phyloP scores from a whole-genome alignment of 306 rosid genomes.

The Quercus cerris region DNA sequence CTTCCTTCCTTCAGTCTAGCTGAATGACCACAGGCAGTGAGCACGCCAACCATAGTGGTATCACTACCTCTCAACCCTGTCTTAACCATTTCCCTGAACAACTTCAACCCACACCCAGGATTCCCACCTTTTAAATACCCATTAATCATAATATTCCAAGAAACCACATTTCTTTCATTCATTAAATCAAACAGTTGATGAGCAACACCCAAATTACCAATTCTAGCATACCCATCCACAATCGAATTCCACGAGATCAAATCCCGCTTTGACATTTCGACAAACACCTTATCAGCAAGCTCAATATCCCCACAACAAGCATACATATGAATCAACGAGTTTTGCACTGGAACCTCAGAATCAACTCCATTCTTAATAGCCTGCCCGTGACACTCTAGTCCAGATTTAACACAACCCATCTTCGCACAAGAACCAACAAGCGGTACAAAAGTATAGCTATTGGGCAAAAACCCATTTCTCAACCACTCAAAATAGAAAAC shows the following conservation, averaged over 20 bases:
- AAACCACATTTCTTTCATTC: slow-evolving; percentile 51
- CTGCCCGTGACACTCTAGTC: slow-evolving; percentile 54
- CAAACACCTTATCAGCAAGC: slow-evolving; percentile 49
- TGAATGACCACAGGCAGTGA: slow-evolving; percentile 59
- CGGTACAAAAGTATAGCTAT: slow-evolving; percentile 55
- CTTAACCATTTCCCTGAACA: slow-evolving; percentile 57
- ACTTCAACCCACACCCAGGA: slow-evolving; percentile 61
- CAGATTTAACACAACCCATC: slow-evolving; percentile 42
- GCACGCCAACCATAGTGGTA: slow-evolving; percentile 48
- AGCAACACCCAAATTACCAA: slow-evolving; percentile 47
- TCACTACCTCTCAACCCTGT: slow-evolving; percentile 42
- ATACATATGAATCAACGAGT: slow-evolving; percentile 69
- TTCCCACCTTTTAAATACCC: slow-evolving; percentile 60
- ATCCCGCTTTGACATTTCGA: slow-evolving; percentile 40
- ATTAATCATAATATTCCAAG: slow-evolving; percentile 65
- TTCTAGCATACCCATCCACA: slow-evolving; percentile 26
- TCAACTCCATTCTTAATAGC: slow-evolving; percentile 61
- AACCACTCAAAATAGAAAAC: slow-evolving; percentile 44
- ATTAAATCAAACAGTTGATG: slow-evolving; percentile 50
- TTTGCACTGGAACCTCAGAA: slow-evolving; percentile 42
- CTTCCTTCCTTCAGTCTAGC: slow-evolving; percentile 65
- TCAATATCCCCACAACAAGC: slow-evolving; percentile 38
- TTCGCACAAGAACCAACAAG: slow-evolving; percentile 49
- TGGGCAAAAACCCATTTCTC: slow-evolving; percentile 41
- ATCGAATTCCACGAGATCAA: slow-evolving; percentile 73